A percentile compares a stretch with the other conserved stretches of the same genome.
phyloP scores from a whole-genome alignment of 2,329 filamentous ascomycete genomes.

The Aureobasidium sp. region DNA sequence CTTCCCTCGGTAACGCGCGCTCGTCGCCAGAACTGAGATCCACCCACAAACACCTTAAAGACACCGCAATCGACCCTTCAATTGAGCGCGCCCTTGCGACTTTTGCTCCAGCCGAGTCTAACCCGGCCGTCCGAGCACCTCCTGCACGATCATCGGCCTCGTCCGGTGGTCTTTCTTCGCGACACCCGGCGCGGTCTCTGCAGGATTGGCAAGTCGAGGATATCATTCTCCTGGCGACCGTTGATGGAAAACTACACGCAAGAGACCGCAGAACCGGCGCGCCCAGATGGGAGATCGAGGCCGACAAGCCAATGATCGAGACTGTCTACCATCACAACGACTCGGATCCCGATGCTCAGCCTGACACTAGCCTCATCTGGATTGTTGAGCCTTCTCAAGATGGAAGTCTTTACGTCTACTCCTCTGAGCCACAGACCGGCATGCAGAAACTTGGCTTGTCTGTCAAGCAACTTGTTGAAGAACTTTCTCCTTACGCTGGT shows the following conservation, averaged over 20 bases:
- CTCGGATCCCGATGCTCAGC: slow-evolving; percentile 52
- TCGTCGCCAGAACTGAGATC: slow-evolving; percentile 21
- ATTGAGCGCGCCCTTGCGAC: slow-evolving; percentile 95
- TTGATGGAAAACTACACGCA: slow-evolving; percentile 94
- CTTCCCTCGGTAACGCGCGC: slow-evolving; percentile 20
- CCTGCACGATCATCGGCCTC: slow-evolving; percentile 54
- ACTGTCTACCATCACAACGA: slow-evolving; percentile 72
- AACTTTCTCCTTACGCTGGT: slow-evolving; percentile 68
- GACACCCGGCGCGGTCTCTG: slow-evolving; percentile 91
- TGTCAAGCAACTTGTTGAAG: slow-evolving; percentile 82
- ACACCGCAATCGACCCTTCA: slow-evolving; percentile 26
- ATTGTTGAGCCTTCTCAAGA: slow-evolving; percentile 88
- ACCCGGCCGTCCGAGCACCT: slow-evolving; percentile 88
- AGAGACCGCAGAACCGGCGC: slow-evolving; percentile 80
- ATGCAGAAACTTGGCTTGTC: slow-evolving; percentile 63
- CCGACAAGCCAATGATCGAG: slow-evolving; percentile 82
- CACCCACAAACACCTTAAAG: slow-evolving; percentile 21
- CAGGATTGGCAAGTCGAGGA: slow-evolving; percentile 99
- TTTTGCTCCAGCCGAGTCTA: slow-evolving; percentile 79
- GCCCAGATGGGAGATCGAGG: slow-evolving; percentile 77
- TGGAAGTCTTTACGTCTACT: slow-evolving; percentile 80
- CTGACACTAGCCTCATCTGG: slow-evolving; percentile 77
- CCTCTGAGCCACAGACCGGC: slow-evolving; percentile 55
- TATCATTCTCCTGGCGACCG: slow-evolving; percentile 98
- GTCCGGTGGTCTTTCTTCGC: slow-evolving; percentile 61